Base-by-base conservation (phyloP, 2,329 filamentous ascomycete genomes). In the Lojkania enalia region DNA sequence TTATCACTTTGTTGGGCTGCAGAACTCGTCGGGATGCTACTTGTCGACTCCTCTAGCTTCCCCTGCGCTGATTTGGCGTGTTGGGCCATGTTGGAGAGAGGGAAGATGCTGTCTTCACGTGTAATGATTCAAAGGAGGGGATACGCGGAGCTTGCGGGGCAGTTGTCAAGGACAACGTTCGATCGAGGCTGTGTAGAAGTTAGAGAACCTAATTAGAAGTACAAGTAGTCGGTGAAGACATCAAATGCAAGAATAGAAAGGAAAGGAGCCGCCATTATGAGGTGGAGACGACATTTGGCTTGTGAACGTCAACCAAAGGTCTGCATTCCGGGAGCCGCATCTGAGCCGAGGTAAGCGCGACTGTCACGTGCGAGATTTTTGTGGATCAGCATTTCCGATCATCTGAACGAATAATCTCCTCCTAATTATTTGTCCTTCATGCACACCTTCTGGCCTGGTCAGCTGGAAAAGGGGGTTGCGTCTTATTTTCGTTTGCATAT, bases 1-100 rank as follows among this genome's bases (percentile, higher is more conserved):
- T 96, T 96, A 78, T 97, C 92, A 68, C 91, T 94, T 64, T 95
- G 90, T 51, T 91, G 89, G 35, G 86, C 75, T 35, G 83, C 81
- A 35, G 84, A 77, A 58, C 86, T 86, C 44, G 77, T 77, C 40
- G 79, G 69, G 20, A 60, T 47, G 5, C 54, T 29, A 14, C 63
- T 52, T 15, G 62, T 67, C 38, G 64, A 68, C 55, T 69, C 64
- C 36, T 55, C 59, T 12, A 69, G 64, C 57, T 64, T 68, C 44
- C 58, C 51, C 44, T 64, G 62, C 11, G 63, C 59, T 44, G 61
- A 65, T 23, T 61, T 58, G 37, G 61, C 51, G 13, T 54, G 44
- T 39, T 64, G 48, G 36, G 66, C 59, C 66, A 69, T 69, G 50
- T 16, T 54, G 35, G 13, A 38, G 20, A 20, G 27, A 41, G 18